Evolutionary conservation across 1,139 yeast species (phyloP), one percentile per base, ranked within the genome.

Genomic region (Pichia norvegensis): DNA sequence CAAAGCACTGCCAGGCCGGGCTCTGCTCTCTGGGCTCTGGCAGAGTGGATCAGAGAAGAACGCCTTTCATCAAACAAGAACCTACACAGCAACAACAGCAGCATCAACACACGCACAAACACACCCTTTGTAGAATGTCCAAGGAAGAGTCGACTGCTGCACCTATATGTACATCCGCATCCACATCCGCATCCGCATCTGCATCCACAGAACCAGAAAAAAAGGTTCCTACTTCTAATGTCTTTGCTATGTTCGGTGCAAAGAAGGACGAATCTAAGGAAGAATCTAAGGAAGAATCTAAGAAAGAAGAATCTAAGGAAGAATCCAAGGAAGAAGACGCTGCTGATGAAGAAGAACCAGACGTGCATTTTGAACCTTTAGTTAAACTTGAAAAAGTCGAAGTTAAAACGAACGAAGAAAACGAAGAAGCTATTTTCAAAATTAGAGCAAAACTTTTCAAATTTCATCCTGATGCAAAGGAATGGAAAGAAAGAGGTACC

Each of bases 401-500:
- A 29, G 95, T 90, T 55, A 90, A 88, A 73, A 90, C 97, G 60
- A 86, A 88, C 69, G 98, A 92, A 71, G 98, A 92, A 70, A 78
- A 88, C 54, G 98, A 92, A 72, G 95, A 87, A 52, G 90, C 84
- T 29, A 67, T 85, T 56, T 85, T 73, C 72, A 92, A 92, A 66
- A 88, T 82, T 46, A 76, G 98, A 66, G 97, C 99, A 58, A 94
- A 92, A 71, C 76, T 92, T 64, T 92, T 92, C 76, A 83, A 88
- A 69, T 92, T 83, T 73, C 88, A 83, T 53, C 65, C 81, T 49
- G 78, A 73, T 38, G 54, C 69, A 42, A 85, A 86, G 63, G 98
- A 92, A 71, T 92, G 99, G 98, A 92, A 94, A 69, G 99, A 94
- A 74, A 85, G 98, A 74, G 98, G 98, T 58, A 88, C 97, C 40